Percentiles rank a stretch among this genome's conserved stretches.
phyloP scores from a whole-genome alignment of 352 stramenopile species.

The Pythium periplocum region DNA sequence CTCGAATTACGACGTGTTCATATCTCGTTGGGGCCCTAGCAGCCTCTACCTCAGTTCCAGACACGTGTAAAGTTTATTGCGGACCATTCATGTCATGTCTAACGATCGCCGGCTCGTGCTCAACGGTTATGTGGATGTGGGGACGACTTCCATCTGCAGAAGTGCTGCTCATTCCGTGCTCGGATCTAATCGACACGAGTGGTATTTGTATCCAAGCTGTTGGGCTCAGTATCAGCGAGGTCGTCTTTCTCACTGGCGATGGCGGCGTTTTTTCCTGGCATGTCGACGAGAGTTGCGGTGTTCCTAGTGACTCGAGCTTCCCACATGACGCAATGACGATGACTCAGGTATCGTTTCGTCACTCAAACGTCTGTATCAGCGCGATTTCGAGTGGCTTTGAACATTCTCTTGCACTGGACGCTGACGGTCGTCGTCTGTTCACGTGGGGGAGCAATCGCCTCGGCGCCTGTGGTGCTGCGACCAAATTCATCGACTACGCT shows the following conservation, averaged over 20 bases:
- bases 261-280: no score
- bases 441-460: slow-evolving; percentile 34
- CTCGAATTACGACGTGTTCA: slow-evolving; percentile 6
- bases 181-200: slow-evolving; percentile 8
- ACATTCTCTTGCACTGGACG: slow-evolving; percentile 26
- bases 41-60: not conserved
- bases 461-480: slow-evolving; percentile 32
- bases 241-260: no score
- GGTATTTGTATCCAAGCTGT: slow-evolving; percentile 19
- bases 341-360: slow-evolving; percentile 24
- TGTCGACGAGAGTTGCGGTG: no score
- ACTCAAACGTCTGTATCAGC: slow-evolving; percentile 10
- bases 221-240: slow-evolving; percentile 2
- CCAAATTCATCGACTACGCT: slow-evolving; percentile 42
- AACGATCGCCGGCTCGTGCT: not conserved
- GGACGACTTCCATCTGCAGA: slow-evolving; percentile 6
- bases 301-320: not conserved
- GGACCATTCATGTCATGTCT: slow-evolving; percentile 32
- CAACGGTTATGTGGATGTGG: slow-evolving; percentile 4
- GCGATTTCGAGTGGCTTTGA: slow-evolving; percentile 29
- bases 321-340: slow-evolving; percentile 9
- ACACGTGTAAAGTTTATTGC: slow-evolving; percentile 18
- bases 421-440: slow-evolving; percentile 17
- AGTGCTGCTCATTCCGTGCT: slow-evolving; percentile 13
- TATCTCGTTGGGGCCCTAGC: slow-evolving; percentile 15